phyloP scores from a whole-genome alignment of 306 rosid species.

The Echinosophora koreensis region DNA sequence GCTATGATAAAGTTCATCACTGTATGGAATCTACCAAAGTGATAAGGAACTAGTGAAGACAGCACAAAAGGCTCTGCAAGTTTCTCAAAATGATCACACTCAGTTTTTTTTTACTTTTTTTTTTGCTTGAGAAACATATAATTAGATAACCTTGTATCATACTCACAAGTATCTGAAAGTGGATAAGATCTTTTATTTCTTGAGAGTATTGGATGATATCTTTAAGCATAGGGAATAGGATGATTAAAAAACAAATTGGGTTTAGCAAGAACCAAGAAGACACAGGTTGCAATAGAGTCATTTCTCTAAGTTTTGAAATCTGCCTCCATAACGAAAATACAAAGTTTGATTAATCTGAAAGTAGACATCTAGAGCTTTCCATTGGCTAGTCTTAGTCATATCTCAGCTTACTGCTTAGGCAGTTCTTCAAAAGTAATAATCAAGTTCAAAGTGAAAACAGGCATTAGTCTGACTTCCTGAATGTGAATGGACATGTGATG shows the following conservation, averaged over 20 bases:
- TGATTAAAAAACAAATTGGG: not conserved
- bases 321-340: not conserved
- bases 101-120: not conserved
- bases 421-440: not conserved
- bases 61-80: not conserved
- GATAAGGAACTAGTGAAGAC: not conserved
- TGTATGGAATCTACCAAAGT: not conserved
- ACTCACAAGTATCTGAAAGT: not conserved
- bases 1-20: not conserved
- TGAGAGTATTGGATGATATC: not conserved
- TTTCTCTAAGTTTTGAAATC: not conserved
- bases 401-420: not conserved
- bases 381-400: not conserved
- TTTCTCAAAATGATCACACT: not conserved
- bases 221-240: not conserved
- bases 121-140: not conserved
- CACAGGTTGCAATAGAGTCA: not conserved
- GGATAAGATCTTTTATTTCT: too few species aligned
- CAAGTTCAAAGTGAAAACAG: not conserved
- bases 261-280: not conserved
- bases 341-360: slow-evolving; percentile 4
- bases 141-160: not conserved
- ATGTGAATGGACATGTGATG: not conserved
- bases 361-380: not conserved
- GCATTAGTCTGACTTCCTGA: slow-evolving; percentile 17